A percentile compares a stretch with the other conserved stretches of the same genome.
Evolutionary conservation across 2,329 filamentous ascomycete species (phyloP).

Genomic region (Pseudogymnoascus sp.): DNA sequence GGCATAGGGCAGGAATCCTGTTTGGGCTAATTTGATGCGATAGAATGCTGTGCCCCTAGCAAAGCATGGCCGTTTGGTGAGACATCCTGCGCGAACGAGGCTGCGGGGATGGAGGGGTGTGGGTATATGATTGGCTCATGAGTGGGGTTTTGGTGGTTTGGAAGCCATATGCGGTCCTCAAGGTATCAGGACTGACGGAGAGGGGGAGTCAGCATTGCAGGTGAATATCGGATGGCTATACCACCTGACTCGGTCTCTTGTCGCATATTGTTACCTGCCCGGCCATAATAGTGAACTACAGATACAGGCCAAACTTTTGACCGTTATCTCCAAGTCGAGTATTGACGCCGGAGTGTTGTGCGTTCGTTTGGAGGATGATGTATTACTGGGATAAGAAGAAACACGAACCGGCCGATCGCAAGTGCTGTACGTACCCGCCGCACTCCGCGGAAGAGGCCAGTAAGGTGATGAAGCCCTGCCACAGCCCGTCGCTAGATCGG

Average conservation of each 20-base stretch:
- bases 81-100: background rate
- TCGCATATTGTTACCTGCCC: background rate
- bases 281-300: background rate
- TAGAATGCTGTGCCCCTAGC: background rate
- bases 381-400: background rate
- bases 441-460: background rate
- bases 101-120: background rate
- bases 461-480: background rate
- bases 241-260: background rate
- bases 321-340: background rate
- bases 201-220: conserved; percentile 1
- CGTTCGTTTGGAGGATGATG: background rate
- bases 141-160: background rate
- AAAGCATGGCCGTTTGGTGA: background rate
- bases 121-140: background rate
- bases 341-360: background rate
- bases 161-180: background rate
- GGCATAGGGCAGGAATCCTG: background rate
- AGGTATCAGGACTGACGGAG: background rate
- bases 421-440: background rate
- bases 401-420: background rate
- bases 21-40: conserved; percentile 3
- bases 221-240: background rate
- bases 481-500: background rate
- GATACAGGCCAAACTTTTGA: background rate